A percentile compares a stretch with the other conserved stretches of the same genome.
These are phyloP conservation scores for Asterionellopsis glacialis DNA, from an alignment of 108 stramenopile species.

Conservation along the genomic window DNA sequence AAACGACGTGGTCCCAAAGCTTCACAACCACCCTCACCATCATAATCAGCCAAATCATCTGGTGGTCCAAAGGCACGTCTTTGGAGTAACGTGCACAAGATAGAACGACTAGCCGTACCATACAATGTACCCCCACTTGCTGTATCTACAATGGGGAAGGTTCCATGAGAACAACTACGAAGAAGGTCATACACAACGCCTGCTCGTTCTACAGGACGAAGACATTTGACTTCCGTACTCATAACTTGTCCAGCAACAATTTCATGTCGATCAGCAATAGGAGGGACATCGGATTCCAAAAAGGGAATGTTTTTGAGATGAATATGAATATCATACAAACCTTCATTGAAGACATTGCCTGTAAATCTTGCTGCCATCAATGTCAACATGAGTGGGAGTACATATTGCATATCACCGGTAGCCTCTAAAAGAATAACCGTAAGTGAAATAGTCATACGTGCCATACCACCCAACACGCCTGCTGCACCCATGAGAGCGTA, in stretches of 20 bases:
- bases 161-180: conserved; percentile 68
- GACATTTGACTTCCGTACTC: conserved; percentile 83
- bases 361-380: conserved; percentile 94
- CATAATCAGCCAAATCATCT: conserved; percentile 63
- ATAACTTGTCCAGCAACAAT: conserved; percentile 90
- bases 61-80: conserved; percentile 86
- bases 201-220: conserved; percentile 83
- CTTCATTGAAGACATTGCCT: conserved; percentile 97
- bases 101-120: conserved; percentile 84
- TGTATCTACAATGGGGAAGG: conserved; percentile 94
- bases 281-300: conserved; percentile 86
- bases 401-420: conserved; percentile 98
- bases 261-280: conserved; percentile 83
- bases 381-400: conserved; percentile 97
- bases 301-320: conserved; percentile 86
- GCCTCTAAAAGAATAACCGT: conserved; percentile 96
- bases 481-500: conserved; percentile 97
- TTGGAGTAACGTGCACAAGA: conserved; percentile 85
- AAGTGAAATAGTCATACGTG: conserved; percentile 98
- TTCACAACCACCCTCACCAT: conserved; percentile 45
- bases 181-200: conserved; percentile 89
- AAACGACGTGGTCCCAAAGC: conserved; percentile 62
- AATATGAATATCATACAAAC: conserved; percentile 96
- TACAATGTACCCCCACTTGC: conserved; percentile 82
- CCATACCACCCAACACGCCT: conserved; percentile 94